Percentiles rank a stretch among this genome's conserved stretches.
These are phyloP conservation scores for Globisporangium viniferum DNA, from an alignment of 352 stramenopile species.

Conservation along the genomic window DNA sequence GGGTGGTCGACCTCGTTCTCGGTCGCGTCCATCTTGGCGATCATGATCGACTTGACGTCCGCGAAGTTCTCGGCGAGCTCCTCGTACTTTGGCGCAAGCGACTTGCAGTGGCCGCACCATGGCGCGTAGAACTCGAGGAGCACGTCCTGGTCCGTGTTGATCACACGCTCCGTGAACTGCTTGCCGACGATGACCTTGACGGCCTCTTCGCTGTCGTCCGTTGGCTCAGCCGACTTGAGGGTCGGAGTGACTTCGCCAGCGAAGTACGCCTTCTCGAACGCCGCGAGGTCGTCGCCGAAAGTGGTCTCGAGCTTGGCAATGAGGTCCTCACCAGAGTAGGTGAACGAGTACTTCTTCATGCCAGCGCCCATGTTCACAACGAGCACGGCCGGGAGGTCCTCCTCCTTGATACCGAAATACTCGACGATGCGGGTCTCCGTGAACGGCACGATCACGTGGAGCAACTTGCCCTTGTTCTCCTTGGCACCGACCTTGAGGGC, in stretches of 20 bases:
- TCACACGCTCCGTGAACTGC: constrained; percentile 88
- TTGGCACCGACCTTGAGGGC: constrained; percentile 60
- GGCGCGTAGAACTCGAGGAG: constrained; percentile 79
- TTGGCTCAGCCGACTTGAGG: constrained; percentile 92
- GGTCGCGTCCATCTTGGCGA: constrained; percentile 95
- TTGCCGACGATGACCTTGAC: constrained; percentile 94
- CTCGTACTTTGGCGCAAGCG: constrained; percentile 89
- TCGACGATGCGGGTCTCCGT: constrained; percentile 90
- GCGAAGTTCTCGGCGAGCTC: constrained; percentile 87
- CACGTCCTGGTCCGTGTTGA: constrained; percentile 88
- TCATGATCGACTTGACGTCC: constrained; percentile 89
- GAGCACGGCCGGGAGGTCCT: constrained; percentile 82
- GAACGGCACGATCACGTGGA: constrained; percentile 87
- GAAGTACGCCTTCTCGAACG: constrained; percentile 85
- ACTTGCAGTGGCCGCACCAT: constrained; percentile 81
- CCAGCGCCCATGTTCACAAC: constrained; percentile 89
- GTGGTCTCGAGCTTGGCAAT: constrained; percentile 57
- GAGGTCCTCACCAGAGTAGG: constrained; percentile 73
- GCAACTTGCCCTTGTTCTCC: constrained; percentile 85
- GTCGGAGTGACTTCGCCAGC: constrained; percentile 80
- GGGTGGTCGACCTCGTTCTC: constrained; percentile 94
- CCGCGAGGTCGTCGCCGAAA: constrained; percentile 49
- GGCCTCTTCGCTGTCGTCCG: constrained; percentile 83
- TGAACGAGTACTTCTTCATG: constrained; percentile 93
- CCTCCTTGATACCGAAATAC: constrained; percentile 91